phyloP scores from a whole-genome alignment of 1,284 basidiomycete genomes.

The Ustilago curta region DNA sequence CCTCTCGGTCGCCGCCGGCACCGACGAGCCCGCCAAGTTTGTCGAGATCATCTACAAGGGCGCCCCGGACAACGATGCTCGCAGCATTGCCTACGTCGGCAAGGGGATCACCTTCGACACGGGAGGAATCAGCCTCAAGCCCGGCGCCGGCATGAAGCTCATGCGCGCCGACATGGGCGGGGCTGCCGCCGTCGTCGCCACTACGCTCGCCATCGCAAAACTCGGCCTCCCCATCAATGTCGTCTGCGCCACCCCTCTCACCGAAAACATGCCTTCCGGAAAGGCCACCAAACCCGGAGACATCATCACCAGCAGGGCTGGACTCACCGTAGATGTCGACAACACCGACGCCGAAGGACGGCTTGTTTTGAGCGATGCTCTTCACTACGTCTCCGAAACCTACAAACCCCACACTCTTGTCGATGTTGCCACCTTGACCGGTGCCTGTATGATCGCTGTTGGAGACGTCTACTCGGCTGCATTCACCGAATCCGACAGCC shows the following conservation, averaged over 20 bases:
- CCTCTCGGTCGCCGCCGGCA: constrained; percentile 86
- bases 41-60: constrained; percentile 90
- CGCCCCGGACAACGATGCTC: constrained; percentile 73
- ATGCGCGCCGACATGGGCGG: constrained; percentile 69
- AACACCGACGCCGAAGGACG: constrained; percentile 91
- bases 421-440: constrained; percentile 85
- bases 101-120: constrained; percentile 78
- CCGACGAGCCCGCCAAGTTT: constrained; percentile 84
- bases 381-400: constrained; percentile 83
- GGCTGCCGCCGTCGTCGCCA: constrained; percentile 81
- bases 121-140: constrained; percentile 88
- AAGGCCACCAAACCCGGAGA: constrained; percentile 86
- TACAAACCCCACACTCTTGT: constrained; percentile 85
- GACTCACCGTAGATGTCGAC: constrained; percentile 85
- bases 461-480: constrained; percentile 83
- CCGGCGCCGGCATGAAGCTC: constrained; percentile 75
- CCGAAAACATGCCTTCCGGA: constrained; percentile 79
- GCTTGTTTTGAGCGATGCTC: constrained; percentile 79
- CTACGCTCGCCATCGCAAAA: constrained; percentile 82
- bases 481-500: constrained; percentile 75
- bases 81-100: constrained; percentile 82
- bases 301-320: constrained; percentile 87
- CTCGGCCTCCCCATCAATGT: constrained; percentile 83
- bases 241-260: constrained; percentile 78
- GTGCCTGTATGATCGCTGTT: constrained; percentile 67